These are phyloP conservation scores for Lactarius quietus DNA, from an alignment of 768 basidiomycete species.

Conservation along the genomic window DNA sequence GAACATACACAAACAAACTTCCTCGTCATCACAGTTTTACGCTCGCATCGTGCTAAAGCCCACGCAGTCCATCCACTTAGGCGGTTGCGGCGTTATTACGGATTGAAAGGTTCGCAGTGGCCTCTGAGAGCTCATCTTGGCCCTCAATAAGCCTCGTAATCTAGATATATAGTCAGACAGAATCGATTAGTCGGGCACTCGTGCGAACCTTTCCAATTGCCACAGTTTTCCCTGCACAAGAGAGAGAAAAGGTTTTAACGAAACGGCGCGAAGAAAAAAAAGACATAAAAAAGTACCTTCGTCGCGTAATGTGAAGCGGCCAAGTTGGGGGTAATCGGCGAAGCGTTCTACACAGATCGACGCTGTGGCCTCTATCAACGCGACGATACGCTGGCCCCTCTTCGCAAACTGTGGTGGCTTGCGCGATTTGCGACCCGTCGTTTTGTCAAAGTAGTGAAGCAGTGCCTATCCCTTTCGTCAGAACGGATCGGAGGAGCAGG, in stretches of 20 bases:
- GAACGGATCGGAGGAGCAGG: neutral
- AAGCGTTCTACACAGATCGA: conserved; percentile 90
- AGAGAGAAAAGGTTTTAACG: neutral
- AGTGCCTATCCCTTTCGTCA: conserved; percentile 53
- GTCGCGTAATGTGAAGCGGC: conserved; percentile 95
- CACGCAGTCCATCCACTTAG: neutral
- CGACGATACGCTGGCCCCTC: conserved; percentile 88
- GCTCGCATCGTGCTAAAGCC: neutral
- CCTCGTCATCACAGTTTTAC: neutral
- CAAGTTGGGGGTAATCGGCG: conserved; percentile 87
- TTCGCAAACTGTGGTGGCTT: conserved; percentile 98
- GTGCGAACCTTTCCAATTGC: conserved; percentile 80
- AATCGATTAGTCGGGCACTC: neutral
- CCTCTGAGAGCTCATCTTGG: conserved; percentile 58
- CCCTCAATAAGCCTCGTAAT: conserved; percentile 68
- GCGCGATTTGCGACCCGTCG: conserved; percentile 93
- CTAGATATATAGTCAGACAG: conserved; percentile 34
- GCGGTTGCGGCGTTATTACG: neutral
- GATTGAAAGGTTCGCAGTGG: conserved; percentile 42
- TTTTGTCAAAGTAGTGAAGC: conserved; percentile 95
- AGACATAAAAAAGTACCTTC: conserved; percentile 56
- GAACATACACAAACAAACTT: neutral
- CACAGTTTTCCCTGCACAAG: conserved; percentile 69
- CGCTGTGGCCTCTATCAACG: conserved; percentile 78
- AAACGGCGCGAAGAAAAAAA: neutral